These are phyloP conservation scores for Rosa lucieae DNA, from an alignment of 306 rosid species.

Conservation along the genomic window DNA sequence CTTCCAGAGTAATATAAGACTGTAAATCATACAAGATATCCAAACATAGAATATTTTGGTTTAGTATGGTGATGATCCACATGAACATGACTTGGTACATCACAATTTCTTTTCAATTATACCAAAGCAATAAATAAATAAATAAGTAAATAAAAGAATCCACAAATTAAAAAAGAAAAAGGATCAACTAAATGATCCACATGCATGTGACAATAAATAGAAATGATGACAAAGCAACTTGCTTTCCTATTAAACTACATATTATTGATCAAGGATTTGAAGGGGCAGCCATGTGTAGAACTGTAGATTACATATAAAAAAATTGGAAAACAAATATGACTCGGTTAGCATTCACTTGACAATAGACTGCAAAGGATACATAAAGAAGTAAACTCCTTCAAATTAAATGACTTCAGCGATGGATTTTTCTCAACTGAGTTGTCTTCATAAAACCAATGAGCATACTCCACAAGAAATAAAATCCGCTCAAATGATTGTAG, in stretches of 20 bases:
- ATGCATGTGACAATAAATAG: not conserved
- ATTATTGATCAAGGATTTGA: not conserved
- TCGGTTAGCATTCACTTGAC: not conserved
- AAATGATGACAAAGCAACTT: not conserved
- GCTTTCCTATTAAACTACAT: not conserved
- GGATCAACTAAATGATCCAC: not conserved
- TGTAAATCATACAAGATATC: not conserved
- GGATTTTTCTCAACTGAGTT: conserved; percentile 96
- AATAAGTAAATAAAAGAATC: not conserved
- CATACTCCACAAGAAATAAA: conserved; percentile 94
- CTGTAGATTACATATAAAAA: not conserved
- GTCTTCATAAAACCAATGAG: conserved; percentile 99
- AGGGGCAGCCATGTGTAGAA: not conserved
- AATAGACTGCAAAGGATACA: conserved; percentile 59
- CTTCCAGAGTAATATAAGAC: not conserved
- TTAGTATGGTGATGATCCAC: not conserved
- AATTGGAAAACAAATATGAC: not conserved
- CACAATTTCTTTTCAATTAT: not conserved
- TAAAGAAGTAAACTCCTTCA: conserved; percentile 92
- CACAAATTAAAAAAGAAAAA: not conserved
- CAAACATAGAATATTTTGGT: not conserved
- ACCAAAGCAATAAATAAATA: no score
- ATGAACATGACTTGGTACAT: not conserved
- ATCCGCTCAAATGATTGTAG: conserved; percentile 96
- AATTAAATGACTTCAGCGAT: conserved; percentile 83